Evolutionary conservation across 257 asterid genomes (phyloP).

Genomic region (Ballota nigra): DNA sequence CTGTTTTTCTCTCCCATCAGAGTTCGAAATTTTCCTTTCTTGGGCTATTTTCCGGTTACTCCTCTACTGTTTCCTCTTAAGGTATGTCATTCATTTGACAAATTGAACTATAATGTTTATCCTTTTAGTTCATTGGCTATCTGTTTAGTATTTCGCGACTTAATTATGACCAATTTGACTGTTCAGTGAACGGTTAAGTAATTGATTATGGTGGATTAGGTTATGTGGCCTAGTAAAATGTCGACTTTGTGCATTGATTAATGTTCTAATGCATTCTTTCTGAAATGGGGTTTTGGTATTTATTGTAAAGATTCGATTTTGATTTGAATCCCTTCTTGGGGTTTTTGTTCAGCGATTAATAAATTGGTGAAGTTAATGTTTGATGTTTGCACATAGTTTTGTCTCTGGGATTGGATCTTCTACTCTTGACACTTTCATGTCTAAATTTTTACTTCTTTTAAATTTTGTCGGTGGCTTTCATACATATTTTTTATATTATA

Average conservation of each 20-base stretch:
- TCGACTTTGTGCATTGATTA: conserved; percentile 11
- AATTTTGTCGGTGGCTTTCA: background rate
- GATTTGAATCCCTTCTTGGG: conserved; percentile 16
- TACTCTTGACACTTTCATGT: background rate
- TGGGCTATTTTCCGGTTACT: conserved; percentile 5
- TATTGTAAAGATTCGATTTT: conserved; percentile 26
- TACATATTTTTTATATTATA: background rate
- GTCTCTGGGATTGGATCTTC: conserved; percentile 15
- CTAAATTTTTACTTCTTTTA: background rate
- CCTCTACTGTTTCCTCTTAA: conserved; percentile 8
- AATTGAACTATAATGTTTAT: background rate
- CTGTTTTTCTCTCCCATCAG: background rate
- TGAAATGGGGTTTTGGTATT: conserved; percentile 31
- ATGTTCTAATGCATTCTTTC: conserved; percentile 27
- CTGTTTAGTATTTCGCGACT: background rate
- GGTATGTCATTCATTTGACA: conserved; percentile 17
- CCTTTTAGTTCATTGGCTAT: background rate
- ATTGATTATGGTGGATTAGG: background rate
- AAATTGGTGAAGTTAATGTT: conserved; percentile 18
- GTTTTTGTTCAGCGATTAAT: conserved; percentile 13
- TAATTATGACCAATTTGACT: conserved; percentile 3
- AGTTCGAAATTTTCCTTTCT: conserved; percentile 14
- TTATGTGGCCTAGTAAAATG: background rate
- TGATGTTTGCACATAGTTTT: background rate
- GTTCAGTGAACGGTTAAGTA: conserved; percentile 14